These are phyloP conservation scores for Rhododendron griersonianum DNA, from an alignment of 148 eudicot species.

Conservation along the genomic window DNA sequence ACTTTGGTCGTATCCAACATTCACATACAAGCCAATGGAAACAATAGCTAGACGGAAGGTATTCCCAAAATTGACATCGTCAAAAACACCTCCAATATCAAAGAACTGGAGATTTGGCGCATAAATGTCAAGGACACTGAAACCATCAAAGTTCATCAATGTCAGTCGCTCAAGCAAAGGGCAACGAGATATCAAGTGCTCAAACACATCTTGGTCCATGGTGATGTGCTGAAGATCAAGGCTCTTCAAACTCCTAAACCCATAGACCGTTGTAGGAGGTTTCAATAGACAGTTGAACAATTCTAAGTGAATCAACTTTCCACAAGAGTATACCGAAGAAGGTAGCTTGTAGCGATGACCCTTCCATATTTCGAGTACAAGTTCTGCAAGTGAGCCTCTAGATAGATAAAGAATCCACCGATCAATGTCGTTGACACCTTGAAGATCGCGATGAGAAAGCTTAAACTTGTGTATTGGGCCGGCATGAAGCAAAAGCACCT, in stretches of 20 bases:
- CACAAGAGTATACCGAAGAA: constrained; percentile 52
- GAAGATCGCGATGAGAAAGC: constrained; percentile 77
- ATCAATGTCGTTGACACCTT: constrained; percentile 73
- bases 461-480: constrained; percentile 70
- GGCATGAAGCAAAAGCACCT: constrained; percentile 64
- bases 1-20: constrained; percentile 31
- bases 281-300: constrained; percentile 68
- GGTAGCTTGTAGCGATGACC: constrained; percentile 84
- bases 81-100: constrained; percentile 76
- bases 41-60: constrained; percentile 52
- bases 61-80: constrained; percentile 49
- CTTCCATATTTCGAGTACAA: constrained; percentile 85
- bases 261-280: constrained; percentile 43
- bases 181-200: constrained; percentile 51
- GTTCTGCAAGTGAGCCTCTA: constrained; percentile 53
- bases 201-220: constrained; percentile 67
- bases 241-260: constrained; percentile 64
- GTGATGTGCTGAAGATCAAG: constrained; percentile 91
- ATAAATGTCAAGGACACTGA: constrained; percentile 51
- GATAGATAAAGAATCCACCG: constrained; percentile 78
- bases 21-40: constrained; percentile 67
- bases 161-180: constrained; percentile 73
- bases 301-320: constrained; percentile 62
- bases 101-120: constrained; percentile 85
- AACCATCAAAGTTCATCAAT: constrained; percentile 86